phyloP scores from a whole-genome alignment of 495 filamentous ascomycete species.

The Podospora pseudoanserina region DNA sequence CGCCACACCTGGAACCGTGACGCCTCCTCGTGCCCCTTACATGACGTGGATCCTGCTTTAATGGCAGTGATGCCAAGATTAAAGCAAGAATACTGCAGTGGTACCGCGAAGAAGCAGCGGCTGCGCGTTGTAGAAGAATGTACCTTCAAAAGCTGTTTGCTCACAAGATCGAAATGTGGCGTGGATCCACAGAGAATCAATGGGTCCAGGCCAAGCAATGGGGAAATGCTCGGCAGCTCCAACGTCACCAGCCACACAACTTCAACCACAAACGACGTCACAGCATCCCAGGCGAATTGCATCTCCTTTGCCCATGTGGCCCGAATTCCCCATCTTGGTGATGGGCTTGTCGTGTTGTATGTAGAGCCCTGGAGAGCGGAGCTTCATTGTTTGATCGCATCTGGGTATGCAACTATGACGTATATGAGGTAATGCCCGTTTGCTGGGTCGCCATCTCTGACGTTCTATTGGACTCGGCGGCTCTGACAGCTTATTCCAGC shows the following conservation, averaged over 20 bases:
- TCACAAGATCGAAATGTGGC: neutral
- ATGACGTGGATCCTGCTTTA: no score
- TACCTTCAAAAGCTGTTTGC: no score
- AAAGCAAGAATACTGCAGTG: no score
- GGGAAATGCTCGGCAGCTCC: neutral
- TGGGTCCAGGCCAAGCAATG: conserved; percentile 1
- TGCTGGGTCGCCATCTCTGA: neutral
- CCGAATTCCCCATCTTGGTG: neutral
- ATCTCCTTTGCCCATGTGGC: neutral
- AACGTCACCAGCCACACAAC: conserved; percentile 11
- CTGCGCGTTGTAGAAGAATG: no score
- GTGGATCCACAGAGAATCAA: neutral
- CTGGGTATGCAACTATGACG: conserved; percentile 11
- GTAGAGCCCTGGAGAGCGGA: neutral
- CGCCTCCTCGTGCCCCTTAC: no score
- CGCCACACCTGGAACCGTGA: neutral
- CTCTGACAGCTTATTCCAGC: neutral
- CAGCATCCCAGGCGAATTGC: neutral
- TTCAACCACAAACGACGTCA: neutral
- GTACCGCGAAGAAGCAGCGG: no score
- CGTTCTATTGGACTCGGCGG: neutral
- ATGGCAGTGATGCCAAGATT: no score
- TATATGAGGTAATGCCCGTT: conserved; percentile 15
- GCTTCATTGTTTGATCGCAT: neutral
- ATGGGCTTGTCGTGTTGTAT: neutral